Evolutionary conservation across 129 eudicot species (phyloP), one percentile per base, ranked within the genome.

Genomic region (Arctium minus): DNA sequence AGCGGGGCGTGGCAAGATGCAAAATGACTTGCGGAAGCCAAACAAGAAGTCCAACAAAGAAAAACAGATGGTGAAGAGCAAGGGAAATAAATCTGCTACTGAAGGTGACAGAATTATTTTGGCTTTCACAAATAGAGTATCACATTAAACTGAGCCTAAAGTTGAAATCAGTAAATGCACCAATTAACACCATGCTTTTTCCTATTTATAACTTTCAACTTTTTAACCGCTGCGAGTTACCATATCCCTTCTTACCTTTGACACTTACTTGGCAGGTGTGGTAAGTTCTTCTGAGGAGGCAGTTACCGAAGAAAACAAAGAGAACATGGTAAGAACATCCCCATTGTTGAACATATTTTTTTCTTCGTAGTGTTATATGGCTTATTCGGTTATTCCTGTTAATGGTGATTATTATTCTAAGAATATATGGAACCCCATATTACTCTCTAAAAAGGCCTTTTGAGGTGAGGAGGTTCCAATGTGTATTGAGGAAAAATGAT

Each of bases 21-120:
- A 89, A 48, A 90, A 84, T 87, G 92, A 85, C 70, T 50, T 50
- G 27, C 85, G 80, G 81, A 92, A 80, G 81, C 72, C 87, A 71
- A 82, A n/a, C 42, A 92, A 89, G 75, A 89, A 75, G 32, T 15
- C 87, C 1, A 85, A 82, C 44, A 84, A 87, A 39, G 87, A 67
- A 42, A 81, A 86, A 75, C 73, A 75, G 56, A 87, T 79, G 84
- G 85, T 56, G 69, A 91, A 92, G 86, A 80, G 33, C 73, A 83
- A 80, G 79, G 88, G 70, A 32, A 84, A 87, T 88, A 87, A 86
- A 81, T 48, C 89, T 81, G 89, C 81, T 82, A 42, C 8, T 12
- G 81, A 73, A 76, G 86, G 50, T 42, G 50, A 42, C 12, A 40
- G 6, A 8, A 8, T 42, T 42, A 42, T 42, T 42, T 42, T 42